Conservation (phyloP, 2,329 filamentous ascomycete species). For the Whalleya microplaca region DNA sequence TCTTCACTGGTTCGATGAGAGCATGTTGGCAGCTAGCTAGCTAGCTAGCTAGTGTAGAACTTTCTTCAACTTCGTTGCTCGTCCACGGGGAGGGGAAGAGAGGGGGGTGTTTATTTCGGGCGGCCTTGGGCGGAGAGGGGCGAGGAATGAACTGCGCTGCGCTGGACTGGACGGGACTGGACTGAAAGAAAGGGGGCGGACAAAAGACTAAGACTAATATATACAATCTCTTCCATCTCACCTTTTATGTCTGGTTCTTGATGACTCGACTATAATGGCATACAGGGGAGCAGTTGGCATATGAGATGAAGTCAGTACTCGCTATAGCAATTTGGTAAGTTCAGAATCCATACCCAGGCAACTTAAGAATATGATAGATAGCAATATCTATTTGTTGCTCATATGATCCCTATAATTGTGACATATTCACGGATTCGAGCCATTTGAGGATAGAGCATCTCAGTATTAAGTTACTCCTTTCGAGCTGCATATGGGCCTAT, state of each 20-base stretch:
- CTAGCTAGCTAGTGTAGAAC: no score
- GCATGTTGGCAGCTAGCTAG: no score
- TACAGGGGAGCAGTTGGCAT: neutral
- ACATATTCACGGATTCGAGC: neutral
- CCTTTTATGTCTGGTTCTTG: neutral
- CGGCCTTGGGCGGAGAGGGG: no score
- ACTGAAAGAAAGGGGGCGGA: no score
- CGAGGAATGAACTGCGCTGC: no score
- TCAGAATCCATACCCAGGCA: neutral
- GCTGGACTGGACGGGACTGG: no score
- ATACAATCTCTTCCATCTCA: constrained; percentile 19
- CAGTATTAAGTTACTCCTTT: no score
- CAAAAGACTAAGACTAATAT: constrained; percentile 20
- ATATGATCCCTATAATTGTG: neutral
- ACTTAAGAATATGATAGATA: neutral
- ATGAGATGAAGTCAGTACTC: neutral
- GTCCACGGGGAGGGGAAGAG: no score
- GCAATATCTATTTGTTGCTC: neutral
- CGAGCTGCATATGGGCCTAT: no score
- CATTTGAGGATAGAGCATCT: neutral
- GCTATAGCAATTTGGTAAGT: neutral
- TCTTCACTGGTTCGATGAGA: no score
- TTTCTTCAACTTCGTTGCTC: no score
- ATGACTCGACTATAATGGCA: neutral
- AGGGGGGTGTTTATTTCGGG: no score